These are phyloP conservation scores for Vitis hybrid DNA, from an alignment of 177 flowering plant genomes.

Conservation along the genomic window DNA sequence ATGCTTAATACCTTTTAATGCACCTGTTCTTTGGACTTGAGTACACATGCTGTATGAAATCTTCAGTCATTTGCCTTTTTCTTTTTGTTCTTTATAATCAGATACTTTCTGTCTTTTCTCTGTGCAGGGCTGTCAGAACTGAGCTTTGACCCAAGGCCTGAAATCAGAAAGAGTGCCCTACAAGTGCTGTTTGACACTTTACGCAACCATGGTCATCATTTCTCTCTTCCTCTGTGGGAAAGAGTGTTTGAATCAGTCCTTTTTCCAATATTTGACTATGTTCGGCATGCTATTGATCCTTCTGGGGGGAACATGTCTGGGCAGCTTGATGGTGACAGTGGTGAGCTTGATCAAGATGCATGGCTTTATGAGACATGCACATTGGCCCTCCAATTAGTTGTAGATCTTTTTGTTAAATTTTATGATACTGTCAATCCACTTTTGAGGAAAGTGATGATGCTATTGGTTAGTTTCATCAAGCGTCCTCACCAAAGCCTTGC, in stretches of 20 bases:
- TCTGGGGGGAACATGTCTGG: constrained; percentile 52
- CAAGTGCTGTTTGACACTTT: constrained; percentile 90
- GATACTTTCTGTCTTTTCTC: not conserved
- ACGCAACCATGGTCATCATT: constrained; percentile 90
- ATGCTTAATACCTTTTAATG: not conserved
- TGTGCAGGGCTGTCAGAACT: constrained; percentile 93
- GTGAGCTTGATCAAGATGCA: constrained; percentile 87
- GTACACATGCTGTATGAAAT: too few species aligned
- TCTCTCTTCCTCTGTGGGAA: constrained; percentile 94
- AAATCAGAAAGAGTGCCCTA: constrained; percentile 84
- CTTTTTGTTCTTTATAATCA: too few species aligned
- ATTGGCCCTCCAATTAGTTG: constrained; percentile 88
- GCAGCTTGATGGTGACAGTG: constrained; percentile 45
- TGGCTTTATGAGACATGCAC: constrained; percentile 99
- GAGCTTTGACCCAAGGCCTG: constrained; percentile 96
- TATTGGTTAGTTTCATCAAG: constrained; percentile 83
- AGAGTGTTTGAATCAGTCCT: constrained; percentile 91
- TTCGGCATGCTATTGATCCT: constrained; percentile 92
- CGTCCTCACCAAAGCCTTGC: constrained; percentile 99
- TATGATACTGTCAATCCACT: constrained; percentile 89
- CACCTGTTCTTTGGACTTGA: too few species aligned
- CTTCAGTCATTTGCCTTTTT: too few species aligned
- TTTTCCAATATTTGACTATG: constrained; percentile 96
- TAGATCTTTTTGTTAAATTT: constrained; percentile 94
- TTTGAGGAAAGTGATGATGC: constrained; percentile 66